Evolutionary conservation across 345 rosid species (phyloP).

Genomic region (Gossypium raimondii): DNA sequence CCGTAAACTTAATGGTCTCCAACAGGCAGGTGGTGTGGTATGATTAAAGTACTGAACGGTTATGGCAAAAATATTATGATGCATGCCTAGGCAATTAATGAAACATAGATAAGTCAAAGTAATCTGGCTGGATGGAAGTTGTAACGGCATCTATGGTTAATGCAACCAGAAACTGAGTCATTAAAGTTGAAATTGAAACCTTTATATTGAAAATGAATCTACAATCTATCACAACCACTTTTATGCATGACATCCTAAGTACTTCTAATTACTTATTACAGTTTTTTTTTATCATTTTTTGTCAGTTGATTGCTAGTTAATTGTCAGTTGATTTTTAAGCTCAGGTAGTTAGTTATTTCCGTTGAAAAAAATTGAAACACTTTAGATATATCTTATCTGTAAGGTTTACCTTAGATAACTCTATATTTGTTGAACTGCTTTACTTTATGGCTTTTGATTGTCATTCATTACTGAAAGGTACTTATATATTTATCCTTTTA

Average conservation of each 20-base stretch:
- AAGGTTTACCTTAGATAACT: not conserved
- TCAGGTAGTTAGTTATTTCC: not conserved
- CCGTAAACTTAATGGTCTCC: not conserved
- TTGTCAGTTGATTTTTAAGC: too few relatives aligned
- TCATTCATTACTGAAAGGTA: constrained; percentile 16
- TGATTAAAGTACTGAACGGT: not conserved
- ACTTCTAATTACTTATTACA: not conserved
- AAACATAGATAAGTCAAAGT: not conserved
- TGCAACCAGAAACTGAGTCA: not conserved
- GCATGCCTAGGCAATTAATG: not conserved
- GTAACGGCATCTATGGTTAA: not conserved
- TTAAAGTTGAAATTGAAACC: not conserved
- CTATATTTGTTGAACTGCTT: not conserved
- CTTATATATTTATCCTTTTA: constrained; percentile 16
- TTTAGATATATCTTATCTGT: not conserved
- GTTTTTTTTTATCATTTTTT: too few relatives aligned
- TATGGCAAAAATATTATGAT: not conserved
- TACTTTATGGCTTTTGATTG: constrained; percentile 14
- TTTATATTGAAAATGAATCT: constrained; percentile 5
- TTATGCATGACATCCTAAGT: too few relatives aligned
- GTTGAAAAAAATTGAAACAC: not conserved
- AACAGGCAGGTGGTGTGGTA: not conserved
- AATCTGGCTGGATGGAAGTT: not conserved
- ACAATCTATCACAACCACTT: not conserved
- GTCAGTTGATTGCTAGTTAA: too few relatives aligned